phyloP scores from a whole-genome alignment of 2,329 filamentous ascomycete genomes.

The Hymenoscyphus linearis region DNA sequence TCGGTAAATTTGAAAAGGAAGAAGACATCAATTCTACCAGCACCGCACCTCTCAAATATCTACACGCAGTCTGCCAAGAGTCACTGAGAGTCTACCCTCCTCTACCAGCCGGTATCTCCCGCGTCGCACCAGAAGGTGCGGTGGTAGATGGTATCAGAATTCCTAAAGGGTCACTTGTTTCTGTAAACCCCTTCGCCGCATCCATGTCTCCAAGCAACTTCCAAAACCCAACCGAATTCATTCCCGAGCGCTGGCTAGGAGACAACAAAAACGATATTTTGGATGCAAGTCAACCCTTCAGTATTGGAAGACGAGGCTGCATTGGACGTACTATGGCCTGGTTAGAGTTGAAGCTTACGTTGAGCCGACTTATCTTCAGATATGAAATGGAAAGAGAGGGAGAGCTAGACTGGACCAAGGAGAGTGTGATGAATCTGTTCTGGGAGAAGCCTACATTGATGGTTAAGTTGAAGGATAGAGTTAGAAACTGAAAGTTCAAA shows the following conservation, averaged over 20 bases:
- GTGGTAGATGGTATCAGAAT: constrained; percentile 1
- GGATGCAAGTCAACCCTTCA: constrained; percentile 28
- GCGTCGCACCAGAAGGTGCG: constrained; percentile 1
- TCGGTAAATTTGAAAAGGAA: not conserved
- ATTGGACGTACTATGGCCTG: constrained; percentile 27
- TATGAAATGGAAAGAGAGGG: constrained; percentile 9
- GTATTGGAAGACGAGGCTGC: constrained; percentile 34
- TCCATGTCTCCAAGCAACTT: constrained; percentile 31
- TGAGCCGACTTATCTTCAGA: constrained; percentile 22
- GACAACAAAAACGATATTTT: constrained; percentile 18
- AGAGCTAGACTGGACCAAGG: constrained; percentile 23
- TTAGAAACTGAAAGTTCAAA: too few species aligned
- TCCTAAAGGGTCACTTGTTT: constrained; percentile 25
- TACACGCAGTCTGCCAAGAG: constrained; percentile 7
- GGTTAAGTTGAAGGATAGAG: not conserved
- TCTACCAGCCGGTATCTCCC: not conserved
- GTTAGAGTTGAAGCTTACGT: constrained; percentile 20
- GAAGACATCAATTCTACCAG: constrained; percentile 10
- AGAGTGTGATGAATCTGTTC: constrained; percentile 21
- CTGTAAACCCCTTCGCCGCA: constrained; percentile 31
- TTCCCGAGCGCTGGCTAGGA: constrained; percentile 6
- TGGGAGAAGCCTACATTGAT: constrained; percentile 24
- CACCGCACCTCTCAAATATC: constrained; percentile 1
- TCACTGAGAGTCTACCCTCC: constrained; percentile 8
- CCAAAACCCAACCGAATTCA: constrained; percentile 18